Base-by-base conservation (phyloP, 73 alveolate genomes). In the Paramecium caudatum region DNA sequence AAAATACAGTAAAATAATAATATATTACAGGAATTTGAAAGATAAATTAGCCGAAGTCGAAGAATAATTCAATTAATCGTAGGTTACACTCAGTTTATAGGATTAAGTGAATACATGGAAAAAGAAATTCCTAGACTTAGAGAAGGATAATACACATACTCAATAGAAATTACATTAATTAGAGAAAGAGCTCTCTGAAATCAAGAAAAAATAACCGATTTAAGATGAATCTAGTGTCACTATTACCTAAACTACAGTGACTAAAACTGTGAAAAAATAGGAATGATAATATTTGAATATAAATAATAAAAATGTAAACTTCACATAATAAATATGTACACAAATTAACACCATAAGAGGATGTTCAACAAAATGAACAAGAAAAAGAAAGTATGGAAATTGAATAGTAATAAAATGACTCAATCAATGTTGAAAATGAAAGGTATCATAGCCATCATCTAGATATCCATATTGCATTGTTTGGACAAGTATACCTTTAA, bases 401-500 rank as follows among this genome's bases (percentile, higher is more conserved):
- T 27, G 80, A 55, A 55, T n/a, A n/a, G n/a, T n/a, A n/a, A n/a
- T 46, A 3, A 46, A 43, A 3, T 23, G 80, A 55, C 30, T 21
- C 23, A 23, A 55, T 55, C 12, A 55, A 43, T 55, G 80, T 55
- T 55, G 80, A 55, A 55, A 55, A 55, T 43, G 12, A 55, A 23
- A 55, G 30, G 80, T 55, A 23, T 23, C 7, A 23, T n/a, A n/a
- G n/a, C n/a, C n/a, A n/a, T n/a, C n/a, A n/a, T n/a, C n/a, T 19
- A 82, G 98, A 83, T 97, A 61, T 63, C 99, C 99, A 1, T 96
- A 82, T 82, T 95, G 99, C 68, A 95, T 97, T 13, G 99, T 96
- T 5, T 97, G 99, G 99, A 96, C 99, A 1, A 98, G 98, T 21
- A 91, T 97, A 8, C 99, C 99, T 1, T 68, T 94, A 33, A 81